These are phyloP conservation scores for Pythium monospermum DNA, from an alignment of 352 stramenopile species.

Conservation along the genomic window DNA sequence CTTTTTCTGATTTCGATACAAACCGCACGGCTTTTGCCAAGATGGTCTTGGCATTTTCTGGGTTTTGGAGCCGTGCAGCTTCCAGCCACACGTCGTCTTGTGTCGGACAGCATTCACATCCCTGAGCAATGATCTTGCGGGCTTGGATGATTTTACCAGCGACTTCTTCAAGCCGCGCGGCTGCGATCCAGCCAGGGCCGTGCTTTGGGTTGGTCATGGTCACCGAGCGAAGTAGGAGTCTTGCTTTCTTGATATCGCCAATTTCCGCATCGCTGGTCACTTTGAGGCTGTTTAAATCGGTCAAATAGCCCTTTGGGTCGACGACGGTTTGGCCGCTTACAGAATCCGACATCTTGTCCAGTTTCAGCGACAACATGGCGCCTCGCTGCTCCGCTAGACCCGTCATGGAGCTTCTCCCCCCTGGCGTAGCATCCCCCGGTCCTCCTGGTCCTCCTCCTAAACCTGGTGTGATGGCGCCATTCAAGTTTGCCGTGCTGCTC, in stretches of 20 bases:
- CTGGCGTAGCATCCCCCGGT: too few species aligned
- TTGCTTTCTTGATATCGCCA: constrained; percentile 98
- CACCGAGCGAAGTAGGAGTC: constrained; percentile 94
- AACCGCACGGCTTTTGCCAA: constrained; percentile 93
- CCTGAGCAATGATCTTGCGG: constrained; percentile 97
- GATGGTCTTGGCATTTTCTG: constrained; percentile 96
- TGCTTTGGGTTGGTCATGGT: constrained; percentile 99
- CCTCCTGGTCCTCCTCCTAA: constrained; percentile 31
- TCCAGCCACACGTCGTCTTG: constrained; percentile 99
- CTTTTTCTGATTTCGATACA: constrained; percentile 92
- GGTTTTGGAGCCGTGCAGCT: constrained; percentile 92
- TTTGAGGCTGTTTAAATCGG: constrained; percentile 93
- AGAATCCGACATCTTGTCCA: constrained; percentile 97
- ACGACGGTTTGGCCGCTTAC: constrained; percentile 95
- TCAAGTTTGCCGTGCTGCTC: constrained; percentile 23
- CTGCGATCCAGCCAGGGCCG: constrained; percentile 97
- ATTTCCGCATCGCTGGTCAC: constrained; percentile 93
- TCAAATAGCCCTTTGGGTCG: constrained; percentile 98
- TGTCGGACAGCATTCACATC: constrained; percentile 94
- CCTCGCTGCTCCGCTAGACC: constrained; percentile 90
- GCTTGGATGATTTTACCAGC: constrained; percentile 95
- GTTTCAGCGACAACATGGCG: constrained; percentile 92
- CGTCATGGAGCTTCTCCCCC: constrained; percentile 68
- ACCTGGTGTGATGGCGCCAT: constrained; percentile 51
- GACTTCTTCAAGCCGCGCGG: constrained; percentile 96